Evolutionary conservation across 768 basidiomycete species (phyloP).

Genomic region (Leccinum longicurvipes): DNA sequence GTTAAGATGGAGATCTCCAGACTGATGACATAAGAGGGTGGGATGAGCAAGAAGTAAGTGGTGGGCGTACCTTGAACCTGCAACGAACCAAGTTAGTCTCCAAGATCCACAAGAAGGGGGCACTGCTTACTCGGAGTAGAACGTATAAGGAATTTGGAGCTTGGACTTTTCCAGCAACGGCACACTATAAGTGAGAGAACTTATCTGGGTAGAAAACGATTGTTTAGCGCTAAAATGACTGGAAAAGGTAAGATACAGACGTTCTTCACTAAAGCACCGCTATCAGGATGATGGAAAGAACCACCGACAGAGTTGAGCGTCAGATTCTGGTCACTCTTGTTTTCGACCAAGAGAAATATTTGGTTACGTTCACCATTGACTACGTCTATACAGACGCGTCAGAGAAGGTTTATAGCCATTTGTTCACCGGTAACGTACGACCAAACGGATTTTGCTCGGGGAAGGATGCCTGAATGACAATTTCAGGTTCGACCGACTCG

Average conservation of each 20-base stretch:
- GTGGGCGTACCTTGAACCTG: slow-evolving; percentile 57
- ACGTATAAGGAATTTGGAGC: slow-evolving; percentile 65
- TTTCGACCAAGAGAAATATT: slow-evolving; percentile 64
- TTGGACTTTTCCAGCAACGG: slow-evolving; percentile 54
- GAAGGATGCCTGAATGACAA: slow-evolving; percentile 54
- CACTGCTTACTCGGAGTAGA: slow-evolving; percentile 75
- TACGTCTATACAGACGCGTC: slow-evolving; percentile 50
- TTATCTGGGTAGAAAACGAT: slow-evolving; percentile 45
- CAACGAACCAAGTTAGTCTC: slow-evolving; percentile 4
- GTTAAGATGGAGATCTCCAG: slow-evolving; percentile 70
- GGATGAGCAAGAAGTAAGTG: not conserved
- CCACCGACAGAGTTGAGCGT: slow-evolving; percentile 65
- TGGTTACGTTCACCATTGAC: slow-evolving; percentile 82
- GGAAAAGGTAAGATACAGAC: slow-evolving; percentile 36
- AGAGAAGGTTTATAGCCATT: slow-evolving; percentile 2
- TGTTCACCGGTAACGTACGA: slow-evolving; percentile 46
- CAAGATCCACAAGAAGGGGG: not conserved
- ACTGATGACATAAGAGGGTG: slow-evolving; percentile 38
- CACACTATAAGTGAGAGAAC: slow-evolving; percentile 49
- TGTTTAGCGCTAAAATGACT: not conserved
- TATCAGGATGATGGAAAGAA: slow-evolving; percentile 64
- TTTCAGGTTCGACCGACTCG: slow-evolving; percentile 48
- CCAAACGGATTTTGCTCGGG: slow-evolving; percentile 72
- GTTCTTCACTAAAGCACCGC: slow-evolving; percentile 65
- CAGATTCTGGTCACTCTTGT: slow-evolving; percentile 69